Evolutionary conservation across 768 basidiomycete genomes (phyloP), one percentile per base, ranked within the genome.

Genomic region (Tubosaeta sp.): DNA sequence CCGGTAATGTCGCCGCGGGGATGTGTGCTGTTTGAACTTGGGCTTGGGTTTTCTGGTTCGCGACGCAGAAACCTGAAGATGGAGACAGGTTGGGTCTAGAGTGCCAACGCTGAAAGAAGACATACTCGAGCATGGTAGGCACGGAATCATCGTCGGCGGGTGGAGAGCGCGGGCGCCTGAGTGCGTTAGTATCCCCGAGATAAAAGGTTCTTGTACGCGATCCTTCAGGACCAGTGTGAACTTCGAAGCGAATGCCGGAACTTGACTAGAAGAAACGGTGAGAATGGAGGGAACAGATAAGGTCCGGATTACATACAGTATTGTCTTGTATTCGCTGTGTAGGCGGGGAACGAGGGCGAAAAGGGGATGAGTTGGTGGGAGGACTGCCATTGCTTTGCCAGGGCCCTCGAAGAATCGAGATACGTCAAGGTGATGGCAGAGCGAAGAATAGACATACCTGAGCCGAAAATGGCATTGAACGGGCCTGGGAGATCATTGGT

Each of bases 121-220:
- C 75, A 62, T 61, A 85, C 80, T 84, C 80, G 6, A 80, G 71
- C 72, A 83, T 76, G 16, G 73, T 77, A 8, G 78, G 63, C 1
- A 63, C 52, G 27, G 57, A 34, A 38, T 40, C 54, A 30, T 63
- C 74, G 51, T 35, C 36, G 36, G 18, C 19, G 19, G 36, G 19
- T 18, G 62, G 65, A 7, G 55, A 44, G 8, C 55, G 56, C 52
- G 61, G 54, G 36, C 50, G 54, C 46, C 63, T 58, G 8, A 60
- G 53, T 9, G 66, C 58, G 30, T 66, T 64, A 7, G 73, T 56
- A 7, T 65, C 67, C 10, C 74, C 75, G 21, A 77, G 39, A 25
- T 76, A 49, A 41, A 75, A 64, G 4, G 74, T 67, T 36, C 74
- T 59, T 16, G 64, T 40, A 29, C 62, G 64, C 32, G 59, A 52